These are phyloP conservation scores for Hyaloraphidium curvatum DNA, from an alignment of 192 early-diverging fungal genomes.

Conservation along the genomic window DNA sequence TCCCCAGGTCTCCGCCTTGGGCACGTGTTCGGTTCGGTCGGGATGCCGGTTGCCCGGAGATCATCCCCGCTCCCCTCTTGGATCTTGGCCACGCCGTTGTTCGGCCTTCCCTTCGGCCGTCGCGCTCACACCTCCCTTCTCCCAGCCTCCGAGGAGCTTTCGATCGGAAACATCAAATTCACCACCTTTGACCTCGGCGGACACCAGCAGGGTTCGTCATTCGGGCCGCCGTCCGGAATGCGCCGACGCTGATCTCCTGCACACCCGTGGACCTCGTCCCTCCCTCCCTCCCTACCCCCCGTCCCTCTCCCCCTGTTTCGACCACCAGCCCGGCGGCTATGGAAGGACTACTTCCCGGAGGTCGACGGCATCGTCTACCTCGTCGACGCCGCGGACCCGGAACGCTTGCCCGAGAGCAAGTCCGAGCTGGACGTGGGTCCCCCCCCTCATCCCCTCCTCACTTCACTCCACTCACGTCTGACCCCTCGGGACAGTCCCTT, in stretches of 20 bases:
- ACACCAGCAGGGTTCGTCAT: conserved; percentile 61
- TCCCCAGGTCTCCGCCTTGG: too few species aligned
- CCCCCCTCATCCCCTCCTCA: neutral
- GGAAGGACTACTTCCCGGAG: conserved; percentile 98
- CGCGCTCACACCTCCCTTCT: too few species aligned
- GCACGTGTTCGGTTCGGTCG: too few species aligned
- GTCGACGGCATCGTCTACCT: conserved; percentile 96
- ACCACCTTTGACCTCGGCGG: conserved; percentile 97
- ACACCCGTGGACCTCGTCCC: too few species aligned
- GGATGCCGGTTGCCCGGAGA: too few species aligned
- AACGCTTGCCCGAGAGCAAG: conserved; percentile 74
- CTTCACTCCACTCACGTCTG: neutral
- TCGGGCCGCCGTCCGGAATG: too few species aligned
- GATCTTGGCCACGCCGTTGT: neutral
- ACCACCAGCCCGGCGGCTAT: conserved; percentile 81
- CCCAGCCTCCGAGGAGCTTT: conserved; percentile 86
- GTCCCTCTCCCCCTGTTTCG: too few species aligned
- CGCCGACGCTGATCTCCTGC: too few species aligned
- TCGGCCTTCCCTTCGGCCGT: too few species aligned
- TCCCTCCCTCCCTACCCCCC: too few species aligned
- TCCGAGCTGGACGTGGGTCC: conserved; percentile 73
- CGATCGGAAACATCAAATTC: conserved; percentile 92
- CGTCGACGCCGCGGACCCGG: conserved; percentile 75
- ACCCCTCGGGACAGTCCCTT: conserved; percentile 34
- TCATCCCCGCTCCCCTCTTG: neutral